A percentile compares a stretch with the other conserved stretches of the same genome.
Evolutionary conservation across 371 early-diverging fungal species (phyloP).

Genomic region (Mortierella sp.): DNA sequence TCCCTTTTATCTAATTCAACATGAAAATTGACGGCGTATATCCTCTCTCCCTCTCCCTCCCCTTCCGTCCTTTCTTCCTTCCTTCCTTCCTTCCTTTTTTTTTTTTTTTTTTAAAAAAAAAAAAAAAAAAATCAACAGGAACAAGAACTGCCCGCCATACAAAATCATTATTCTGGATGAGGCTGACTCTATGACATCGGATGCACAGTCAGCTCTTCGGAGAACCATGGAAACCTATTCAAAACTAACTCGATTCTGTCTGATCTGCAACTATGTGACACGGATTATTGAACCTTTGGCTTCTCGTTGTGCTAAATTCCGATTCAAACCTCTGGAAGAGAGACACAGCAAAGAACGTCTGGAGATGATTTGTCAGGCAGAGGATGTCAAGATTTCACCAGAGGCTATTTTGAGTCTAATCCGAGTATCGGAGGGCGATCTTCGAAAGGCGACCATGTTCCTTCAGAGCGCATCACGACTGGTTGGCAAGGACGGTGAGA

Average conservation of each 20-base stretch:
- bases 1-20: too few species aligned
- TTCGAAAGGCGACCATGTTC: slow-evolving; percentile 92
- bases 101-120: too few species aligned
- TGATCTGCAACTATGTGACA: slow-evolving; percentile 98
- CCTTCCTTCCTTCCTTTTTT: background rate
- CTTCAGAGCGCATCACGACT: slow-evolving; percentile 88
- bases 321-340: slow-evolving; percentile 86
- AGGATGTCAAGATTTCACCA: slow-evolving; percentile 63
- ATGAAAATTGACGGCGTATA: too few species aligned
- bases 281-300: slow-evolving; percentile 97
- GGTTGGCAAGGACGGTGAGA: slow-evolving; percentile 55
- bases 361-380: slow-evolving; percentile 71
- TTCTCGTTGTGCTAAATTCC: slow-evolving; percentile 96
- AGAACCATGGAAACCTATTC: slow-evolving; percentile 99
- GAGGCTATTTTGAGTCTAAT: slow-evolving; percentile 82
- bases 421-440: slow-evolving; percentile 86
- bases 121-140: too few species aligned
- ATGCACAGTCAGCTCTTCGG: slow-evolving; percentile 98
- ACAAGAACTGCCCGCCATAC: slow-evolving; percentile 81
- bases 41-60: too few species aligned
- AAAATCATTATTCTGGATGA: slow-evolving; percentile 99
- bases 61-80: background rate
- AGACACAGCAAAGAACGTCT: slow-evolving; percentile 67
- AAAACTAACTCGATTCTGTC: slow-evolving; percentile 95
- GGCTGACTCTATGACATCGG: slow-evolving; percentile 98